Evolutionary conservation across 306 rosid genomes (phyloP).

Genomic region (Crotalaria pallida): DNA sequence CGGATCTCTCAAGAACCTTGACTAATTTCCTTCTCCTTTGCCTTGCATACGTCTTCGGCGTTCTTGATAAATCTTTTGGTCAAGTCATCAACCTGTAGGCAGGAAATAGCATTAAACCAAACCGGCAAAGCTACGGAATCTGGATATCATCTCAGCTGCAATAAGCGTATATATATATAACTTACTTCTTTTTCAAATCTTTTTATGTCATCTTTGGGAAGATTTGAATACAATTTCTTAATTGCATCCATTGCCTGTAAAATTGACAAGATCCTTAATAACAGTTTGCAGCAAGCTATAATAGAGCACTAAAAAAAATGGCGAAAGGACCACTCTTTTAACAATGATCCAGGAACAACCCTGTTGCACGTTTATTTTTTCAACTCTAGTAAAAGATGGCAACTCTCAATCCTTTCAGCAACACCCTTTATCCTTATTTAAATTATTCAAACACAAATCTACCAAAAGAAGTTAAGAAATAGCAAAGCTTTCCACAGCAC

Average conservation of each 20-base stretch:
- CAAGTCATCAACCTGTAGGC: slow-evolving; percentile 68
- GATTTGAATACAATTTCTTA: slow-evolving; percentile 63
- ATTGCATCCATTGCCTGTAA: slow-evolving; percentile 79
- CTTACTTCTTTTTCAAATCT: slow-evolving; percentile 92
- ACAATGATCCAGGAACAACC: not conserved
- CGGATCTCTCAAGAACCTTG: slow-evolving; percentile 44
- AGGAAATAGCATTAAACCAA: slow-evolving; percentile 20
- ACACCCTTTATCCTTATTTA: not conserved
- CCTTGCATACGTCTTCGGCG: slow-evolving; percentile 80
- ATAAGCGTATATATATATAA: slow-evolving; percentile 3
- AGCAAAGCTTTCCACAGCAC: slow-evolving; percentile 31
- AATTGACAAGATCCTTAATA: slow-evolving; percentile 16
- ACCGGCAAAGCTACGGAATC: slow-evolving; percentile 1
- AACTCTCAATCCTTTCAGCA: not conserved
- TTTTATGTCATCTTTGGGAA: slow-evolving; percentile 82
- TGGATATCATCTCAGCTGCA: not conserved
- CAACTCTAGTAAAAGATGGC: not conserved
- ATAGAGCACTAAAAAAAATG: not conserved
- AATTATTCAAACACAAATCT: not conserved
- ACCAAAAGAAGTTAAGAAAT: not conserved
- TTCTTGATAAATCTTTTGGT: slow-evolving; percentile 74
- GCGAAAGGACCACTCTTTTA: not conserved
- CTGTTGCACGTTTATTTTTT: not conserved
- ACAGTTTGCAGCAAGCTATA: not conserved
- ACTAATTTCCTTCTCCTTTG: slow-evolving; percentile 76